Conservation (phyloP, 805 yeast species). For the Saturnispora saitoi region DNA sequence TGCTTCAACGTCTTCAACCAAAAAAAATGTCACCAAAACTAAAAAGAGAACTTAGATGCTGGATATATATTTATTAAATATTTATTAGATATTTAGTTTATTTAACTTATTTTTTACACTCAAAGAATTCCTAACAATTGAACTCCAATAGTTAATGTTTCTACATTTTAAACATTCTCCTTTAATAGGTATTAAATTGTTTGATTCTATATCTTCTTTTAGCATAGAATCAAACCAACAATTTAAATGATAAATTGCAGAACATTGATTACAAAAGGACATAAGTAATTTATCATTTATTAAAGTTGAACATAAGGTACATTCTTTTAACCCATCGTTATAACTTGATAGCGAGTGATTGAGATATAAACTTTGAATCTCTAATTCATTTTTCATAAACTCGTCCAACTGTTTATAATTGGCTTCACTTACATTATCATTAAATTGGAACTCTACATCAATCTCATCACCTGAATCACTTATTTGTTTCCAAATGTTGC, state of each 20-base stretch:
- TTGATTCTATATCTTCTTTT: constrained; percentile 1
- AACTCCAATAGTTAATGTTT: constrained; percentile 24
- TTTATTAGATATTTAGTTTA: background rate
- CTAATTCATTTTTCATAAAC: constrained; percentile 12
- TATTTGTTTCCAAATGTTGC: constrained; percentile 30
- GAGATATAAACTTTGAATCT: constrained; percentile 13
- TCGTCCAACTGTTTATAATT: constrained; percentile 25
- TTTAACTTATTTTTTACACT: background rate
- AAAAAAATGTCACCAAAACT: constrained; percentile 24
- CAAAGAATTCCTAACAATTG: constrained; percentile 20
- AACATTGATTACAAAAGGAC: constrained; percentile 18
- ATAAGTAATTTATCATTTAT: constrained; percentile 20
- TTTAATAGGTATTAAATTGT: constrained; percentile 21
- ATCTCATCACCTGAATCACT: constrained; percentile 17
- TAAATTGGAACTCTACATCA: constrained; percentile 11
- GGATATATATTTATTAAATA: background rate
- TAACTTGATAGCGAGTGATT: constrained; percentile 13
- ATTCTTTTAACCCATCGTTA: constrained; percentile 5
- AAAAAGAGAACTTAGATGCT: constrained; percentile 15
- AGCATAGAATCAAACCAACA: constrained; percentile 26
- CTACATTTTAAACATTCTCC: constrained; percentile 23
- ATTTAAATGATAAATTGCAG: constrained; percentile 26
- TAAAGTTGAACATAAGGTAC: constrained; percentile 13
- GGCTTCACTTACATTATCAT: constrained; percentile 15
- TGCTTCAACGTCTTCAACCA: constrained; percentile 15